Evolutionary conservation across 169 alveolate genomes (phyloP).

Genomic region (Eimeria sp.): DNA sequence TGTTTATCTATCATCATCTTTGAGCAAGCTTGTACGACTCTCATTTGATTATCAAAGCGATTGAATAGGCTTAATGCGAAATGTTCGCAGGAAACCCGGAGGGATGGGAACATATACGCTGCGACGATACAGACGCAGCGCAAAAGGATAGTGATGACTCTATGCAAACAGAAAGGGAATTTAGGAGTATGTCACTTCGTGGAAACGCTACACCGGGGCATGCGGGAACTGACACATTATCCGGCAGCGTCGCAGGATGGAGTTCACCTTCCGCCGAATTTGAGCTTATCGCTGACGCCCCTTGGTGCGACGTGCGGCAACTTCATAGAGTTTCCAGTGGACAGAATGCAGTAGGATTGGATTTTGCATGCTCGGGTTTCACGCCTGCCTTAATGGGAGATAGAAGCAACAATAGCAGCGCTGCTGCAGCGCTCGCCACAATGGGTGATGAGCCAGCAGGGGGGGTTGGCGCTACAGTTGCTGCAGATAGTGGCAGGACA

Average conservation of each 20-base stretch:
- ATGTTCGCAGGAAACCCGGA: slow-evolving; percentile 42
- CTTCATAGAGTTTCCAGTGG: slow-evolving; percentile 30
- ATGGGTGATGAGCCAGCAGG: neutral
- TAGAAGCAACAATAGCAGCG: neutral
- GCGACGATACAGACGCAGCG: slow-evolving; percentile 27
- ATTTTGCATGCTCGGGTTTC: slow-evolving; percentile 30
- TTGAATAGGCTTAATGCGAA: neutral
- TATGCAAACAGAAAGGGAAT: neutral
- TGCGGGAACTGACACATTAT: neutral
- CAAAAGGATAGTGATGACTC: neutral
- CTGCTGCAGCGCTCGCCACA: neutral
- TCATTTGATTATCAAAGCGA: too few species aligned
- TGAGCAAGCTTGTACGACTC: neutral
- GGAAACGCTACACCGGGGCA: neutral
- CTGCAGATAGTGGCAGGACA: slow-evolving; percentile 30
- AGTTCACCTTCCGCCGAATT: slow-evolving; percentile 63
- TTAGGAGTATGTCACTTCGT: neutral
- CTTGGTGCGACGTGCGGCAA: slow-evolving; percentile 25
- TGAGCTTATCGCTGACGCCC: slow-evolving; percentile 43
- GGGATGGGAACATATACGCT: slow-evolving; percentile 69
- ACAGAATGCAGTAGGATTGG: slow-evolving; percentile 24
- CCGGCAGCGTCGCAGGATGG: slow-evolving; percentile 53
- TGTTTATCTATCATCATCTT: neutral
- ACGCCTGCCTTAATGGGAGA: neutral
- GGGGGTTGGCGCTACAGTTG: slow-evolving; percentile 7